Evolutionary conservation across 2,329 filamentous ascomycete species (phyloP).

Genomic region (Fusarium fracticaudum): DNA sequence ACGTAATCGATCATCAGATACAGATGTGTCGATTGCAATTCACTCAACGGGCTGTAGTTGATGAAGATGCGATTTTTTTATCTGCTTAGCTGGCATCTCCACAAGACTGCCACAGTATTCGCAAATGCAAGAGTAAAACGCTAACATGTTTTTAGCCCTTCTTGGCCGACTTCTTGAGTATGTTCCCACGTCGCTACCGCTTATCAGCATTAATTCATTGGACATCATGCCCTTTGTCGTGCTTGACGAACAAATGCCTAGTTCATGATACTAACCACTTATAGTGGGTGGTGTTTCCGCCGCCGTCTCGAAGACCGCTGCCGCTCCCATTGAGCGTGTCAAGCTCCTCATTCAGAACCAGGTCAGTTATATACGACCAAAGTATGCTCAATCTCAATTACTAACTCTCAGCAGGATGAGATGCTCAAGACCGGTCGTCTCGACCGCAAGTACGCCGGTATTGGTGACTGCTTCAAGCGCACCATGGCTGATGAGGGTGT

Average conservation of each 20-base stretch:
- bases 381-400: background rate
- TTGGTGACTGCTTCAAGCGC: conserved; percentile 93
- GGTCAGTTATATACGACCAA: conserved; percentile 66
- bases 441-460: conserved; percentile 95
- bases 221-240: background rate
- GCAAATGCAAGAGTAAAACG: background rate
- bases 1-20: conserved; percentile 28
- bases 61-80: background rate
- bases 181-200: conserved; percentile 55
- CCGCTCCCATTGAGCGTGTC: conserved; percentile 99
- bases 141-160: conserved; percentile 72
- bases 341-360: conserved; percentile 99
- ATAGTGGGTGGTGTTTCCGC: conserved; percentile 99
- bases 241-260: background rate
- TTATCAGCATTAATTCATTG: conserved; percentile 7
- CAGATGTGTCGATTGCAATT: background rate
- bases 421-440: conserved; percentile 99
- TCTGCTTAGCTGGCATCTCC: conserved; percentile 8
- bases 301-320: conserved; percentile 99
- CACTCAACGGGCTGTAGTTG: background rate
- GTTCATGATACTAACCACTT: conserved; percentile 22
- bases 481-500: conserved; percentile 92
- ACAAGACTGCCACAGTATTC: background rate
- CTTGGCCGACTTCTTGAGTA: conserved; percentile 99
- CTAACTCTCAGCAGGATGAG: conserved; percentile 81